Evolutionary conservation across 169 alveolate genomes (phyloP).

Genomic region (Plasmodium relictum): DNA sequence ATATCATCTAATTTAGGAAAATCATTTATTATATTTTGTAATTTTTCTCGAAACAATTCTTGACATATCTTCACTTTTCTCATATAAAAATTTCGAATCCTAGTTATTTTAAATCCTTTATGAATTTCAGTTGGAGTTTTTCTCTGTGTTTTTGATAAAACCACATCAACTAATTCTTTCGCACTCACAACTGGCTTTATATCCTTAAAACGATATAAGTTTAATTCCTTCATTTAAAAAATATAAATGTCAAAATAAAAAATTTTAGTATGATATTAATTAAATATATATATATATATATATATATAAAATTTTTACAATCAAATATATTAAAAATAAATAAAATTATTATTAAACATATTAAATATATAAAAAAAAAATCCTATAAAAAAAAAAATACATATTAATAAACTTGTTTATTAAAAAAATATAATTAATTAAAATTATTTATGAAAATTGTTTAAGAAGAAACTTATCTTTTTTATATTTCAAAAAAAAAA

Average conservation of each 20-base stretch:
- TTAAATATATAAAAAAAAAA: background rate
- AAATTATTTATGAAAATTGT: too few relatives aligned
- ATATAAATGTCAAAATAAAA: background rate
- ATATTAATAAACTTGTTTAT: background rate
- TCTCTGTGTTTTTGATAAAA: constrained; percentile 98
- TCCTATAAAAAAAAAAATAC: background rate
- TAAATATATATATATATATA: background rate
- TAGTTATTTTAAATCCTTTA: constrained; percentile 97
- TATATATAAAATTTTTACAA: background rate
- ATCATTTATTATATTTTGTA: constrained; percentile 93
- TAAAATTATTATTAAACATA: background rate
- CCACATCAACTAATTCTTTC: constrained; percentile 93
- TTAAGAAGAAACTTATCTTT: too few relatives aligned
- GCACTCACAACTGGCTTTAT: constrained; percentile 95
- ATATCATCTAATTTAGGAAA: constrained; percentile 99
- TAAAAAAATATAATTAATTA: too few relatives aligned
- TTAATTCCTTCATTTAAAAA: constrained; percentile 34
- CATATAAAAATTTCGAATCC: constrained; percentile 99
- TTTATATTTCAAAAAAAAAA: too few relatives aligned
- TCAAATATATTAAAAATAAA: background rate
- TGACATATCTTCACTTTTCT: constrained; percentile 98
- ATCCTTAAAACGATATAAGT: constrained; percentile 84
- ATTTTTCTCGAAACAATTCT: constrained; percentile 95
- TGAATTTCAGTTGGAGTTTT: constrained; percentile 99
- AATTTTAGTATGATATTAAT: background rate